phyloP scores from a whole-genome alignment of 1,284 basidiomycete species.

The Malassezia slooffiae region DNA sequence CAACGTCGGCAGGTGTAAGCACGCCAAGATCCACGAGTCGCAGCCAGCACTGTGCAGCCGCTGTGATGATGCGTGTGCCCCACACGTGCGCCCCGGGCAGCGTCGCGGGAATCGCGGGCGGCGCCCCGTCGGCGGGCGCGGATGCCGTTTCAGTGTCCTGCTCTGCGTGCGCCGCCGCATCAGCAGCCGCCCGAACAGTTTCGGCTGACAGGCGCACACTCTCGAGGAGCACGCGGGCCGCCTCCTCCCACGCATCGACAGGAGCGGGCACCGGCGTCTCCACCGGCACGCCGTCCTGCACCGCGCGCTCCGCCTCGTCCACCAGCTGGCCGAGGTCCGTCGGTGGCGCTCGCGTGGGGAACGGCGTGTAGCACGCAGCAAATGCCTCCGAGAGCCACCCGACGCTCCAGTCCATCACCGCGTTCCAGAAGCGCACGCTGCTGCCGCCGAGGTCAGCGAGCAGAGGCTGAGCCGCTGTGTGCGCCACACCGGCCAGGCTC shows the following conservation, averaged over 20 bases:
- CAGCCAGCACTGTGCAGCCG: constrained; percentile 3
- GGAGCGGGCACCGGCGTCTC: neutral
- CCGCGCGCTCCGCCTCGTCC: neutral
- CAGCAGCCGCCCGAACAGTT: no score
- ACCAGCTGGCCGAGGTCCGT: constrained; percentile 3
- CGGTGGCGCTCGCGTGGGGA: neutral
- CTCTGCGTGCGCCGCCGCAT: neutral
- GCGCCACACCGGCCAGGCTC: constrained; percentile 2
- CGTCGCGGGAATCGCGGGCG: neutral
- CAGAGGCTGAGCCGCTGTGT: neutral
- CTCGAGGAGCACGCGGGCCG: neutral
- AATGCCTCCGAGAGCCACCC: constrained; percentile 9
- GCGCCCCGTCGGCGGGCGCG: no score
- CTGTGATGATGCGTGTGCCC: neutral
- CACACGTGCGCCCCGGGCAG: constrained; percentile 5
- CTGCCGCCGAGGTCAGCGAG: neutral
- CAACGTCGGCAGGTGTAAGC: no score
- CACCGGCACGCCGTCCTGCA: neutral
- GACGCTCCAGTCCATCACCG: constrained; percentile 10
- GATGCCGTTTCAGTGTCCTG: neutral
- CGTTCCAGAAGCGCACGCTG: constrained; percentile 11
- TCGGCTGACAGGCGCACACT: constrained; percentile 1
- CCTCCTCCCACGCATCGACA: neutral
- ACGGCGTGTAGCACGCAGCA: neutral
- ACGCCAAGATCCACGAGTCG: no score